Base-by-base conservation (phyloP, 306 rosid species). In the Pterocarpus santalinus region DNA sequence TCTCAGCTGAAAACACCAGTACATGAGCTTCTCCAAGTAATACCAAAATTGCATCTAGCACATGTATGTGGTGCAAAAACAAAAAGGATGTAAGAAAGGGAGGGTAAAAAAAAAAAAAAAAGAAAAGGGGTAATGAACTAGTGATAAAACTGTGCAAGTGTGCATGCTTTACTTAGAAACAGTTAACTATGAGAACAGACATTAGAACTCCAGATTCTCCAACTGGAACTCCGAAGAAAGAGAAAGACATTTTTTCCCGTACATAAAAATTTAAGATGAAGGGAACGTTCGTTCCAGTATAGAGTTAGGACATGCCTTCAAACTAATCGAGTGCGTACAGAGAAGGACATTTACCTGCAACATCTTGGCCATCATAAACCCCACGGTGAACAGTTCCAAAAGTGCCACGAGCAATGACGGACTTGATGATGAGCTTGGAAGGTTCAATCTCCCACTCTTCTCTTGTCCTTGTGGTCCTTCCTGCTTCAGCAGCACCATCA, bases 401-500 rank as follows among this genome's bases (percentile, higher is more conserved):
- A 80, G 98, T 92, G 39, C 99, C 99, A 51, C 99, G 97, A 80
- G 99, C 99, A 75, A 95, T 91, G 75, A 81, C 94, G 36, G 86
- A 34, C 75, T 93, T 95, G 91, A 95, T 86, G 38, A 89, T 62
- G 53, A 95, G 98, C 55, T 95, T 95, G 1, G 97, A 89, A 67
- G 99, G 93, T 79, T 95, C 98, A 82, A 95, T 95, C 96, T 95
- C 99, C 99, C 99, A 95, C 39, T 95, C 99, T 76, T 92, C 92
- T 83, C 93, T 89, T 5, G 83, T 83, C 43, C 76, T 16, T 13
- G 81, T 77, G 36, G 91, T 73, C 87, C 90, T 87, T 17, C 83
- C 85, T 55, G 84, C 86, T 56, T 47, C 89, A 30, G 35, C 86
- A 60, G 62, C 89, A 43, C 43, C 70, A 9, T 87, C 90, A 4